Evolutionary conservation across 2,329 filamentous ascomycete species (phyloP), one percentile per base, ranked within the genome.

Genomic region (Emmonsia crescens): DNA sequence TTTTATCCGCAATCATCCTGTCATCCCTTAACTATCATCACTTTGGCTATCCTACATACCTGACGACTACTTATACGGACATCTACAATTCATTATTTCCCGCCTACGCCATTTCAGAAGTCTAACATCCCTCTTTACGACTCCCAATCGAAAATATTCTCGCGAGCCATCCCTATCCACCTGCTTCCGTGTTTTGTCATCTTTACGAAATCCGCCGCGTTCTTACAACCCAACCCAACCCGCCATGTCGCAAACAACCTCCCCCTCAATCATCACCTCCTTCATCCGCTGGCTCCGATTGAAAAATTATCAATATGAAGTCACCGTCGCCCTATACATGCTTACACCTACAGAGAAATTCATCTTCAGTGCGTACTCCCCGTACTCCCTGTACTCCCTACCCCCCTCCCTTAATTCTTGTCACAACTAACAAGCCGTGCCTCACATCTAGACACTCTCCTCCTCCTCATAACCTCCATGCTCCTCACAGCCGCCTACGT

Each of bases 241-340:
- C n/a, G 54, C 52, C 51, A 63, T 65, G 44, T 36, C 52, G 24
- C 55, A 59, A 57, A 42, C 40, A 5, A 70, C 59, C 67, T 74
- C 64, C 73, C 72, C 70, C 46, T 73, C 65, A 67, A 59, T 72
- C 64, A 76, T 83, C 12, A 78, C 80, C 31, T 76, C 77, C 38
- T 73, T 95, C 69, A 83, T 89, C 66, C 86, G 87, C 75, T 96
- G 92, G 91, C 82, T 97, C 68, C 87, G 91, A 76, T 85, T 92
- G 76, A 99, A 99, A 83, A 87, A 92, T 74, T 96, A 97, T 81
- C 94, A 97, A 80, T 91, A 97, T 74, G 94, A 99, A 79, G 93
- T 97, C 74, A 96, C 93, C 14, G 94, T 95, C 77, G 88, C 89
- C 64, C 84, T 97, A 31, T 97, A 99, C 82, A 97, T 99, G 89